Conservation (phyloP, 768 basidiomycete genomes). For the Lenzites betulinus region DNA sequence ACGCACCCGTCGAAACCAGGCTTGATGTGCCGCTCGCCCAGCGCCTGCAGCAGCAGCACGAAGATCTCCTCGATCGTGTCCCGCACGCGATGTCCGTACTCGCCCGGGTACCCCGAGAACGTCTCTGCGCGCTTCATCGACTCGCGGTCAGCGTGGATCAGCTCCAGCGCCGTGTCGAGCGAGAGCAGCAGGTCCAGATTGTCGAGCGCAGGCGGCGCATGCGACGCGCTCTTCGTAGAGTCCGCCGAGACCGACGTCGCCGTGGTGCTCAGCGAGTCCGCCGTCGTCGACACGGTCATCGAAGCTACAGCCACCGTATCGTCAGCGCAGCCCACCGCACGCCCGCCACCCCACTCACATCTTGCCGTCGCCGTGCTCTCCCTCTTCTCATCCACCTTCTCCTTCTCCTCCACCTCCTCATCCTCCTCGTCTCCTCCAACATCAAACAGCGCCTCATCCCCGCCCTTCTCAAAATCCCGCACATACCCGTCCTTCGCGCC, state of each 20-base stretch:
- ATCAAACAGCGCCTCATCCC: slow-evolving; percentile 51
- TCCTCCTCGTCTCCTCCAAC: slow-evolving; percentile 46
- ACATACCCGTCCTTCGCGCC: slow-evolving; percentile 26
- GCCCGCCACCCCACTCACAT: slow-evolving; percentile 2
- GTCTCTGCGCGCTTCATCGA: slow-evolving; percentile 90
- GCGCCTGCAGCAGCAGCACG: slow-evolving; percentile 74
- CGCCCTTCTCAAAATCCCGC: slow-evolving; percentile 40
- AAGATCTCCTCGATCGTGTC: slow-evolving; percentile 96
- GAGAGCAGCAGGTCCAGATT: slow-evolving; percentile 88
- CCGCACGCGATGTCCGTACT: slow-evolving; percentile 82
- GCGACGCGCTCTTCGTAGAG: background rate
- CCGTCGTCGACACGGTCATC: slow-evolving; percentile 8
- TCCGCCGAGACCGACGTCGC: slow-evolving; percentile 4
- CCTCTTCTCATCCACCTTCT: slow-evolving; percentile 8
- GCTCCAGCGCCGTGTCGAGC: slow-evolving; percentile 84
- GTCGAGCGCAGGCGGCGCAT: slow-evolving; percentile 34
- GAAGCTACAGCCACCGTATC: slow-evolving; percentile 6
- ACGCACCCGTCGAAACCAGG: slow-evolving; percentile 67
- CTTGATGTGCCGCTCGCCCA: slow-evolving; percentile 77
- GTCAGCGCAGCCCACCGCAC: background rate
- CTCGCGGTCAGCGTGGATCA: slow-evolving; percentile 93
- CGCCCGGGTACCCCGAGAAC: slow-evolving; percentile 84
- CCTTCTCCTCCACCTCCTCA: slow-evolving; percentile 19
- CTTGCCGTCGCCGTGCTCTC: slow-evolving; percentile 12
- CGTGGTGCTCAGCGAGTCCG: slow-evolving; percentile 4